These are phyloP conservation scores for Lasiosphaeria hispida DNA, from an alignment of 495 filamentous ascomycete species.

Conservation along the genomic window DNA sequence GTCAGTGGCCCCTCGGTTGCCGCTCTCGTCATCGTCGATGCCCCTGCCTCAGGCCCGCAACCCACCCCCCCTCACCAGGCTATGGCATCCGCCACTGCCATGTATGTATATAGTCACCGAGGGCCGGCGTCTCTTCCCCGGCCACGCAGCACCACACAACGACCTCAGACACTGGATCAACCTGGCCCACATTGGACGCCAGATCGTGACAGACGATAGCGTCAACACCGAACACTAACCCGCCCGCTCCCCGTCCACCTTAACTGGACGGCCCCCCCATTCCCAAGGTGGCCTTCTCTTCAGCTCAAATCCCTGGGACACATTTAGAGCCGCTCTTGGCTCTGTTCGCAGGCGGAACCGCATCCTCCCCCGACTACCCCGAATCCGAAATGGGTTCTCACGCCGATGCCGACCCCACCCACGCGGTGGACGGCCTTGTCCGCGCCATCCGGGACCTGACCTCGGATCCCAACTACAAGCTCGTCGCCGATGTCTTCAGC, in stretches of 20 bases:
- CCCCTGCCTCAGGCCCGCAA: slow-evolving; percentile 2
- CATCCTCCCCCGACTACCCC: slow-evolving; percentile 6
- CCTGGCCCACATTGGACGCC: slow-evolving; percentile 19
- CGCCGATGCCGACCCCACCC: slow-evolving; percentile 26
- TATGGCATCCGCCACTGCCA: too few relatives aligned
- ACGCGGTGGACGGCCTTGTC: slow-evolving; percentile 36
- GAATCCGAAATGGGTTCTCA: slow-evolving; percentile 23
- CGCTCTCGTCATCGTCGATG: not conserved
- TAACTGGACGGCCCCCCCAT: not conserved
- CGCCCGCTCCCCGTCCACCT: not conserved
- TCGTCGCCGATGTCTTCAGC: slow-evolving; percentile 39
- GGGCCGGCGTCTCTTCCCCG: slow-evolving; percentile 14
- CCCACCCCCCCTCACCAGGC: not conserved
- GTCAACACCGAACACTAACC: slow-evolving; percentile 5
- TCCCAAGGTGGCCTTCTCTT: slow-evolving; percentile 25
- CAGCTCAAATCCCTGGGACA: slow-evolving; percentile 11
- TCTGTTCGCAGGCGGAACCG: slow-evolving; percentile 7
- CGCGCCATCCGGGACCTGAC: slow-evolving; percentile 38
- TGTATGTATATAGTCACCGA: slow-evolving; percentile 18
- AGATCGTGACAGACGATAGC: slow-evolving; percentile 16
- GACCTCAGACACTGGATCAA: not conserved
- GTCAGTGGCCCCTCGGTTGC: too few relatives aligned
- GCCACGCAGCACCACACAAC: slow-evolving; percentile 5
- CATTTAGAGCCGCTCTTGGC: slow-evolving; percentile 9
- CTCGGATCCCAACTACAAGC: slow-evolving; percentile 38